Evolutionary conservation across 2,329 filamentous ascomycete species (phyloP).

Genomic region (Aspergillus ochraceus): DNA sequence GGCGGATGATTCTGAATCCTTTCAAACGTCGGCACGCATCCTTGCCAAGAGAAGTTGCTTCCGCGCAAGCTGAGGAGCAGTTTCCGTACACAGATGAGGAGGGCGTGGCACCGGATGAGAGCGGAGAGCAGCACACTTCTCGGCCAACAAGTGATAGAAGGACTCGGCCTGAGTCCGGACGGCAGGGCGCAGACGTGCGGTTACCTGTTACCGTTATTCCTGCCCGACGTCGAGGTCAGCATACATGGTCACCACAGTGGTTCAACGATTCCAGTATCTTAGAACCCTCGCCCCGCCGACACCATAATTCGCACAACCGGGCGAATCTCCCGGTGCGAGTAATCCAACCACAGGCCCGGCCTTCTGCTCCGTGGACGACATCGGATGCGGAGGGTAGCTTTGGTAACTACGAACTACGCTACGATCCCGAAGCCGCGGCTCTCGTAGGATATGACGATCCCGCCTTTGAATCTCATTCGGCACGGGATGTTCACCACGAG

Average conservation of each 20-base stretch:
- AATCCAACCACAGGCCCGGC: constrained; percentile 59
- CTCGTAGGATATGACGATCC: constrained; percentile 31
- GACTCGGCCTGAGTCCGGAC: constrained; percentile 39
- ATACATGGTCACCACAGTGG: constrained; percentile 55
- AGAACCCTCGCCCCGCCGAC: constrained; percentile 17
- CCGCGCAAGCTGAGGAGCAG: constrained; percentile 51
- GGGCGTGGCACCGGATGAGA: constrained; percentile 34
- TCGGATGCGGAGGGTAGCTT: constrained; percentile 30
- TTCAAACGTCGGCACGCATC: constrained; percentile 60
- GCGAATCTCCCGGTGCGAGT: constrained; percentile 52
- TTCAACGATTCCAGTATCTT: constrained; percentile 25
- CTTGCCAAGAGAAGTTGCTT: constrained; percentile 60
- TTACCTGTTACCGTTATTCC: constrained; percentile 63
- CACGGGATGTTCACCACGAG: background rate
- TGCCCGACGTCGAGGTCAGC: constrained; percentile 54
- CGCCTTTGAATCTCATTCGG: constrained; percentile 2
- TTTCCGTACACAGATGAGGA: constrained; percentile 16
- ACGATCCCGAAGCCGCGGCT: constrained; percentile 41
- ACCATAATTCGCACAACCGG: constrained; percentile 12
- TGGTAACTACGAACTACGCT: constrained; percentile 33
- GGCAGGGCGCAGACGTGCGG: constrained; percentile 37
- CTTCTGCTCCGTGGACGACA: constrained; percentile 57
- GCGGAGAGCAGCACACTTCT: constrained; percentile 45
- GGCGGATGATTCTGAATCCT: constrained; percentile 55
- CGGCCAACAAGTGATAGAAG: constrained; percentile 49